A percentile compares a stretch with the other conserved stretches of the same genome.
Evolutionary conservation across 2,329 filamentous ascomycete species (phyloP).

Genomic region (Herpotrichia juniperi): DNA sequence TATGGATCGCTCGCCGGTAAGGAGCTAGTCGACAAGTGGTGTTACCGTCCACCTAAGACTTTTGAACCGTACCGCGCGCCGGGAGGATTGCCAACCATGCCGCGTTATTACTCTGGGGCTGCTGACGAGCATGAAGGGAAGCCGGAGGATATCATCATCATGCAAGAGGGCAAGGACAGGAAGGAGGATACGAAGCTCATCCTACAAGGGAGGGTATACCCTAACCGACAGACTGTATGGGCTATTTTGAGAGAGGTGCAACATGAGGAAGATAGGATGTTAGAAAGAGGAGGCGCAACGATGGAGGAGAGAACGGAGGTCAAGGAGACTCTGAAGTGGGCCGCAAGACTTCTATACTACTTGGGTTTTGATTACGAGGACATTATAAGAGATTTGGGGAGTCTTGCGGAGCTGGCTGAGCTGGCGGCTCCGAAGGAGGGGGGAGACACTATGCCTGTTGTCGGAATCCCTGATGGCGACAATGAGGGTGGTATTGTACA

Average conservation of each 20-base stretch:
- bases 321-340: slow-evolving; percentile 38
- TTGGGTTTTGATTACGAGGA: slow-evolving; percentile 42
- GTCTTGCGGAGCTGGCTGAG: slow-evolving; percentile 35
- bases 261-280: slow-evolving; percentile 33
- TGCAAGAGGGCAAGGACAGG: slow-evolving; percentile 25
- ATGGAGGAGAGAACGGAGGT: slow-evolving; percentile 23
- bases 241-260: slow-evolving; percentile 39
- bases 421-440: slow-evolving; percentile 31
- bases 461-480: slow-evolving; percentile 15
- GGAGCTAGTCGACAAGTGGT: slow-evolving; percentile 56
- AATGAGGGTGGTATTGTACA: no score
- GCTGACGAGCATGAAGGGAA: slow-evolving; percentile 28
- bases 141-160: slow-evolving; percentile 37
- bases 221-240: slow-evolving; percentile 42
- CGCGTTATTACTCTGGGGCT: slow-evolving; percentile 29
- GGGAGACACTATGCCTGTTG: slow-evolving; percentile 8
- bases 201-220: slow-evolving; percentile 34
- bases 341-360: slow-evolving; percentile 33
- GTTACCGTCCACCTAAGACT: slow-evolving; percentile 25
- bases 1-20: slow-evolving; percentile 57
- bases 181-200: slow-evolving; percentile 23
- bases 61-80: slow-evolving; percentile 36
- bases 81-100: slow-evolving; percentile 41
- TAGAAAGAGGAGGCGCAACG: slow-evolving; percentile 16
- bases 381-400: slow-evolving; percentile 37